These are phyloP conservation scores for Starmerella lactis-condensi DNA, from an alignment of 805 yeast genomes.

Conservation along the genomic window DNA sequence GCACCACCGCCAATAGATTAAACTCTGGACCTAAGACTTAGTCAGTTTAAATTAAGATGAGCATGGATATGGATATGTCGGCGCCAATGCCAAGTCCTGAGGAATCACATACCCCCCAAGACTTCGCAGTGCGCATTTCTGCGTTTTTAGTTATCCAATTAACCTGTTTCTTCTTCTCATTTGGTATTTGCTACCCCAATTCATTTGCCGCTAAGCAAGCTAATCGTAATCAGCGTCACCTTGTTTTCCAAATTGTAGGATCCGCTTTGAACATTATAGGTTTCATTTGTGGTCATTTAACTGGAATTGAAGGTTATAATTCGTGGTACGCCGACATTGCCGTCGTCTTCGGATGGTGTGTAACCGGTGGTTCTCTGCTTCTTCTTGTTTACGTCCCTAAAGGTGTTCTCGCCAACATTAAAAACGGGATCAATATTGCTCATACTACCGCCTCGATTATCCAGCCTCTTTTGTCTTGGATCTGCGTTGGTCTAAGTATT, in stretches of 20 bases:
- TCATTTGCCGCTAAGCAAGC: slow-evolving; percentile 27
- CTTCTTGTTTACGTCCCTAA: slow-evolving; percentile 24
- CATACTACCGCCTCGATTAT: slow-evolving; percentile 21
- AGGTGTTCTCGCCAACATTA: slow-evolving; percentile 22
- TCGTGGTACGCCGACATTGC: slow-evolving; percentile 23
- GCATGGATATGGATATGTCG: slow-evolving; percentile 6
- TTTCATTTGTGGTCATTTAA: slow-evolving; percentile 25
- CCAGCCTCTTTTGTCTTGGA: slow-evolving; percentile 45
- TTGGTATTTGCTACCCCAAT: slow-evolving; percentile 26
- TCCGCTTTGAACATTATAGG: slow-evolving; percentile 23
- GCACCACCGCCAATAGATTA: too few relatives aligned
- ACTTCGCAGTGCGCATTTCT: slow-evolving; percentile 11
- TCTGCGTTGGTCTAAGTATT: slow-evolving; percentile 62
- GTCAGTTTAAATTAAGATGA: slow-evolving; percentile 2
- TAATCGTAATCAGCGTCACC: slow-evolving; percentile 21
- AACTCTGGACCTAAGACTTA: too few relatives aligned
- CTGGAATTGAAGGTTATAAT: slow-evolving; percentile 22
- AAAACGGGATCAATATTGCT: slow-evolving; percentile 17
- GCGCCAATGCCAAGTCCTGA: not conserved
- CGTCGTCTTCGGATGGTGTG: slow-evolving; percentile 19
- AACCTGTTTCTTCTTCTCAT: slow-evolving; percentile 21
- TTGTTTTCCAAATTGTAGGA: slow-evolving; percentile 24
- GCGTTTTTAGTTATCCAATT: slow-evolving; percentile 20
- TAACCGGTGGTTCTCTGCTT: slow-evolving; percentile 23
- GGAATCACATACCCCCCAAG: slow-evolving; percentile 9